phyloP scores from a whole-genome alignment of 1,284 basidiomycete genomes.

The Ustilago tritici region DNA sequence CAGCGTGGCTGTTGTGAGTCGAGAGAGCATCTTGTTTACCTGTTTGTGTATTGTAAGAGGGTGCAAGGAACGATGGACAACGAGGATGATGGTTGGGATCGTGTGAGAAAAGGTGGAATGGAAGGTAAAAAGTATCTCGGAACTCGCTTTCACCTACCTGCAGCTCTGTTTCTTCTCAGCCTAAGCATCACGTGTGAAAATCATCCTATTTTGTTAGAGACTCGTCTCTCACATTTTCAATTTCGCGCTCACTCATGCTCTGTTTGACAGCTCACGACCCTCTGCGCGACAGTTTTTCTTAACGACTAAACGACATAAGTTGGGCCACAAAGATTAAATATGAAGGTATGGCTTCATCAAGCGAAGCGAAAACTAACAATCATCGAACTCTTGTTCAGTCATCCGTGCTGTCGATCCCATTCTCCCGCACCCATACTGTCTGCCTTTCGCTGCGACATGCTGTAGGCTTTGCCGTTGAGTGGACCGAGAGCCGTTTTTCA shows the following conservation, averaged over 20 bases:
- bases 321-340: not conserved
- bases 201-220: not conserved
- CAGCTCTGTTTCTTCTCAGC: constrained; percentile 11
- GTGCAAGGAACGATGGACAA: not conserved
- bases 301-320: not conserved
- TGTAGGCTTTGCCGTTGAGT: not conserved
- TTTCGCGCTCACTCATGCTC: not conserved
- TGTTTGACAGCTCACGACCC: not conserved
- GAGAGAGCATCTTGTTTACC: constrained; percentile 15
- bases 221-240: not conserved
- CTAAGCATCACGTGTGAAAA: constrained; percentile 14
- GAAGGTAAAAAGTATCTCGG: constrained; percentile 33
- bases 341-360: not conserved
- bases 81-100: constrained; percentile 6
- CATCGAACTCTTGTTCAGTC: constrained; percentile 3
- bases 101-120: constrained; percentile 19
- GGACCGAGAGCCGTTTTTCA: not conserved
- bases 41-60: not conserved
- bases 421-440: not conserved
- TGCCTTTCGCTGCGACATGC: not conserved
- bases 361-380: not conserved
- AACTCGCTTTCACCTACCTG: constrained; percentile 10
- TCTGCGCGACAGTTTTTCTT: not conserved
- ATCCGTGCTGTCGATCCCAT: not conserved
- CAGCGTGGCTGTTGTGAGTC: constrained; percentile 10